phyloP scores from a whole-genome alignment of 345 rosid genomes.

The Hypericum androsaemum region DNA sequence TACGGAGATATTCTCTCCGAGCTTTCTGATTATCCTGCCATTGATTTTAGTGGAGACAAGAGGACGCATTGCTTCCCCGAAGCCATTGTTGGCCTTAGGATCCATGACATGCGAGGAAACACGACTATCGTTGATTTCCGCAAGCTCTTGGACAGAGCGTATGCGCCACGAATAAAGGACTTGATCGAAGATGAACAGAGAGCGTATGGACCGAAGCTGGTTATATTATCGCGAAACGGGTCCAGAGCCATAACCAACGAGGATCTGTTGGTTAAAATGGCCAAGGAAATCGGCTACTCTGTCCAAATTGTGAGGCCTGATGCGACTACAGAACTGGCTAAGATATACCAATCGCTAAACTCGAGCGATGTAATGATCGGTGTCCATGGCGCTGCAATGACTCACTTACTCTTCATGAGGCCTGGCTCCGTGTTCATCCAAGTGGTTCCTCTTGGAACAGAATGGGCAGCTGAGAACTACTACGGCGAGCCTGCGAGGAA shows the following conservation, averaged over 20 bases:
- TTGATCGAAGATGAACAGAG: conserved; percentile 38
- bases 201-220: conserved; percentile 49
- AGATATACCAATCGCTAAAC: conserved; percentile 44
- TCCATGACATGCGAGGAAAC: conserved; percentile 43
- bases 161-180: conserved; percentile 40
- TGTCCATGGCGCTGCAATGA: conserved; percentile 93
- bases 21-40: conserved; percentile 42
- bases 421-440: conserved; percentile 69
- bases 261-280: conserved; percentile 42
- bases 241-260: conserved; percentile 62
- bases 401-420: conserved; percentile 68
- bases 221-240: conserved; percentile 51
- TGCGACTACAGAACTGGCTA: conserved; percentile 52
- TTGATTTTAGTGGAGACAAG: conserved; percentile 52
- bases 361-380: conserved; percentile 74
- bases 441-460: conserved; percentile 70
- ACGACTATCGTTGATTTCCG: conserved; percentile 51
- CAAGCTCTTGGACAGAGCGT: conserved; percentile 47
- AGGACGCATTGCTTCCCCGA: conserved; percentile 75
- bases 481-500: conserved; percentile 72
- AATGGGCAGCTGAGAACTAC: conserved; percentile 82
- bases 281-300: conserved; percentile 45
- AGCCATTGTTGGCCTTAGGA: conserved; percentile 62
- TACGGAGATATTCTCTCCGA: conserved; percentile 50
- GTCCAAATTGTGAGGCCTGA: conserved; percentile 53